phyloP scores from a whole-genome alignment of 2,329 filamentous ascomycete genomes.

The Alternaria incomplexa region DNA sequence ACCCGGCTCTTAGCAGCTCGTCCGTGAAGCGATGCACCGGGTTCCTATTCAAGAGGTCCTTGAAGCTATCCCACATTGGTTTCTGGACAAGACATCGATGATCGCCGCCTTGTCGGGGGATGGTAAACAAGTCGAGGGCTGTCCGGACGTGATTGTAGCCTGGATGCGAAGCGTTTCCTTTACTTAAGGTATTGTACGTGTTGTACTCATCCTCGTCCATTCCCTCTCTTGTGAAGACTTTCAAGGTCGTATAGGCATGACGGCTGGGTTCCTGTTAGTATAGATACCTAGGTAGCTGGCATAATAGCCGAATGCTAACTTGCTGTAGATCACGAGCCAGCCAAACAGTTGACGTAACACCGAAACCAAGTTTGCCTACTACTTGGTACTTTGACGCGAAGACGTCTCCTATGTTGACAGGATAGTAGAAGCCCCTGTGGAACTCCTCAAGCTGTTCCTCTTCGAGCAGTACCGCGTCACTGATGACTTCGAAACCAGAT shows the following conservation, averaged over 20 bases:
- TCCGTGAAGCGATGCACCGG: slow-evolving; percentile 47
- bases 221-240: slow-evolving; percentile 11
- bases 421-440: slow-evolving; percentile 5
- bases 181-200: slow-evolving; percentile 12
- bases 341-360: slow-evolving; percentile 19
- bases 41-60: slow-evolving; percentile 48
- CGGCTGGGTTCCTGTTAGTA: slow-evolving; percentile 4
- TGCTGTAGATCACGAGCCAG: slow-evolving; percentile 18
- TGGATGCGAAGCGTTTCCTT: slow-evolving; percentile 26
- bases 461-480: slow-evolving; percentile 4
- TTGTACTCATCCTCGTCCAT: slow-evolving; percentile 10
- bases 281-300: not conserved
- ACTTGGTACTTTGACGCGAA: slow-evolving; percentile 19
- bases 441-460: slow-evolving; percentile 19
- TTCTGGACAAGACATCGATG: slow-evolving; percentile 49
- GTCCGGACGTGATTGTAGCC: slow-evolving; percentile 39
- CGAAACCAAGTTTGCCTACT: slow-evolving; percentile 22
- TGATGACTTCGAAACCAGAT: slow-evolving; percentile 17
- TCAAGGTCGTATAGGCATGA: slow-evolving; percentile 12
- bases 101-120: slow-evolving; percentile 35
- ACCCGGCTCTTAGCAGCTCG: slow-evolving; percentile 46
- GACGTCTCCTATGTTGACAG: slow-evolving; percentile 19
- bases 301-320: not conserved
- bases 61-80: slow-evolving; percentile 52
- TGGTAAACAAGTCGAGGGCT: slow-evolving; percentile 40